Evolutionary conservation across 176 grass and related monocot species (phyloP), one percentile per base, ranked within the genome.

Genomic region (Lolium rigidum): DNA sequence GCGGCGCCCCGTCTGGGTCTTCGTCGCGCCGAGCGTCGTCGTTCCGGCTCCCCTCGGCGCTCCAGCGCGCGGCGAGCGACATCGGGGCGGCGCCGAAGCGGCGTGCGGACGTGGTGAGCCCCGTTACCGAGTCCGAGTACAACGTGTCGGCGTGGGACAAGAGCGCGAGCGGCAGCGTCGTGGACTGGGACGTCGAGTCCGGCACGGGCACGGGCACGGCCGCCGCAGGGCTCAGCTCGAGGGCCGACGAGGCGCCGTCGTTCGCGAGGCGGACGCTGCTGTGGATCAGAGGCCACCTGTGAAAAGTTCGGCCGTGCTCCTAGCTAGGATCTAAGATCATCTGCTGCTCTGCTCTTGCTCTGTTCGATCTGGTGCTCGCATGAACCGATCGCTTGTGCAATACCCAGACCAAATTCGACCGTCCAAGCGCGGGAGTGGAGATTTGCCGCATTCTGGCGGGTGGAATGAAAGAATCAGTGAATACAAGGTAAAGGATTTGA

Each of bases 221-320:
- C 21, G 76, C 39, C 28, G 70, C 15, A 22, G 61, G 86, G 1
- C 63, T 89, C 22, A 61, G 68, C 47, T 95, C 93, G 9, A 85
- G 96, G 39, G 82, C 92, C 43, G 96, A 98, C 59, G 96, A 98
- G 90, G 86, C 97, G 25, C 86, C 97, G 49, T 98, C 97, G 38
- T 98, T 98, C 71, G 97, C 97, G 1, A 87, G 93, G 64, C 93
- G 94, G 83, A 98, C 94, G 46, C 82, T 96, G 83, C 92, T 92
- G 28, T 98, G 97, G 94, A 94, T 98, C 93, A 92, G 90, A 88
- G 86, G 90, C 22, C 86, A 88, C 70, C 63, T 77, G 55, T 91
- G 85, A 90, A n/a, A 61, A 11, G 25, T 12, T 62, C 71, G 47
- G 85, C 63, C 5, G 31, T 14, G 17, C 31, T 82, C 70, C 80